A percentile compares a stretch with the other conserved stretches of the same genome.
These are phyloP conservation scores for Taphrina flavorubra DNA, from an alignment of 1,139 yeast genomes.

Conservation along the genomic window DNA sequence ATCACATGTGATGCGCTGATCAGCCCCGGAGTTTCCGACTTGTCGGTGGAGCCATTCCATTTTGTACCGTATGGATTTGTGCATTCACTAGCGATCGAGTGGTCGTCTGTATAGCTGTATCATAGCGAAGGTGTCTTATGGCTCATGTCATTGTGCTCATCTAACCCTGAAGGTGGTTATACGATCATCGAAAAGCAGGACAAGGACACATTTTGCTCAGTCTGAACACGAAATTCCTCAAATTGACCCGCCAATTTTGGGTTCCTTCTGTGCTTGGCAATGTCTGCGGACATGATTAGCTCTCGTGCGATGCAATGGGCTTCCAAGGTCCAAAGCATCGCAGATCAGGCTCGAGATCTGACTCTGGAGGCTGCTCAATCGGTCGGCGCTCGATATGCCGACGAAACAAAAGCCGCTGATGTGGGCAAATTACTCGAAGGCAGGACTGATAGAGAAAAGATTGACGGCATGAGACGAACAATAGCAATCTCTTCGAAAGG, in stretches of 20 bases:
- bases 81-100: too few species aligned
- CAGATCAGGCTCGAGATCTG: conserved; percentile 37
- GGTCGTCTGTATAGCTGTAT: too few species aligned
- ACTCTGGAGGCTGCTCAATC: conserved; percentile 40
- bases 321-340: conserved; percentile 32
- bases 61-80: too few species aligned
- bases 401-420: conserved; percentile 24
- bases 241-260: not conserved
- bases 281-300: conserved; percentile 34
- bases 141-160: not conserved
- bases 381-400: conserved; percentile 36
- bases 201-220: not conserved
- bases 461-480: conserved; percentile 35
- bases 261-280: not conserved
- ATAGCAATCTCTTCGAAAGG: conserved; percentile 52
- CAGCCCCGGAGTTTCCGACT: not conserved
- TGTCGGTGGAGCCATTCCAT: conserved; percentile 1
- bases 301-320: conserved; percentile 42
- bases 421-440: conserved; percentile 29
- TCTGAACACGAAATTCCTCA: not conserved
- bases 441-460: conserved; percentile 36
- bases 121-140: not conserved
- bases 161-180: too few species aligned
- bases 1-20: too few species aligned
- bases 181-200: too few species aligned